Evolutionary conservation across 257 asterid genomes (phyloP).

Genomic region (Solanum medicagineum): DNA sequence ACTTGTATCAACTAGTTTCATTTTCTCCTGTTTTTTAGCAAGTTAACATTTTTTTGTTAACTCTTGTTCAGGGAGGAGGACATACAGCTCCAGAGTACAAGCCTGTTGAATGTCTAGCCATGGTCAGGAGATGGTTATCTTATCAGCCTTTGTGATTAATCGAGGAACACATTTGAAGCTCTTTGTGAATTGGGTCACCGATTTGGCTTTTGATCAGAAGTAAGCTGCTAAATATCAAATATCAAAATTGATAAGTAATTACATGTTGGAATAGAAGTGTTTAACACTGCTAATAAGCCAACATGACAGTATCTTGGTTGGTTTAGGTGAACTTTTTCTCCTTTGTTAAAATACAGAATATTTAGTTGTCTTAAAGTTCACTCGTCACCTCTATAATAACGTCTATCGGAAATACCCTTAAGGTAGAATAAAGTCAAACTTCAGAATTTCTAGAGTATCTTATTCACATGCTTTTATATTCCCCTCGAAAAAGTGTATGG

Average conservation of each 20-base stretch:
- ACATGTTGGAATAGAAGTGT: not conserved
- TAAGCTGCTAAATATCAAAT: not conserved
- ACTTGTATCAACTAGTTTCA: not conserved
- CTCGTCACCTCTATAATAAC: no score
- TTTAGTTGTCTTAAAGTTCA: no score
- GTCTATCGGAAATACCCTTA: no score
- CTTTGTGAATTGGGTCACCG: not conserved
- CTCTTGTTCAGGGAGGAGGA: conserved; percentile 18
- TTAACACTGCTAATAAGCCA: not conserved
- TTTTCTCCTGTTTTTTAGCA: not conserved
- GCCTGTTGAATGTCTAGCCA: conserved; percentile 12
- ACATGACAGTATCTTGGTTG: not conserved
- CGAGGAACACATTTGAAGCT: not conserved
- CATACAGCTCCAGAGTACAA: conserved; percentile 24
- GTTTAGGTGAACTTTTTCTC: no score
- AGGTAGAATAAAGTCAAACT: no score
- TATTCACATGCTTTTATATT: no score
- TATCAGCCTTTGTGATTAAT: conserved; percentile 4
- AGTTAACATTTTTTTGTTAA: not conserved
- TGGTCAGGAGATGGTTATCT: conserved; percentile 22
- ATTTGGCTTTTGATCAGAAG: not conserved
- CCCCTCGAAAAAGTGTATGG: no score
- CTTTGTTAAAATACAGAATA: no score
- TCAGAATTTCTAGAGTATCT: no score
- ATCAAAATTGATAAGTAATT: not conserved